Percentiles rank a stretch among this genome's conserved stretches.
These are phyloP conservation scores for Fusarium azukiicola DNA, from an alignment of 2,329 filamentous ascomycete species.

Conservation along the genomic window DNA sequence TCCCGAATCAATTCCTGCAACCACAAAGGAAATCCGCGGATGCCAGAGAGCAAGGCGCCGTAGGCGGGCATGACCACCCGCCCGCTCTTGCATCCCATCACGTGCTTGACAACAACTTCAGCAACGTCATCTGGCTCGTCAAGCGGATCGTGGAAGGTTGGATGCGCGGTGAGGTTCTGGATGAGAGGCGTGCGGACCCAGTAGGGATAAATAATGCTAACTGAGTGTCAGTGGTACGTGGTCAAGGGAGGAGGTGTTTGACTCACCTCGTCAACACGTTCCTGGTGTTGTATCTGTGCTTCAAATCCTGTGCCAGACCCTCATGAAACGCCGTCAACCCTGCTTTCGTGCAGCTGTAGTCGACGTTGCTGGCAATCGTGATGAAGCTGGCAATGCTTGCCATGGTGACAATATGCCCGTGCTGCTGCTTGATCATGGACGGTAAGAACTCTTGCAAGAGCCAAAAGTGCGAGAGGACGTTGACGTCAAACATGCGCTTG, in stretches of 20 bases:
- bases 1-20: slow-evolving; percentile 43
- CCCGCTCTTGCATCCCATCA: slow-evolving; percentile 64
- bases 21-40: slow-evolving; percentile 43
- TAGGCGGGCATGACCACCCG: slow-evolving; percentile 65
- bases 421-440: slow-evolving; percentile 76
- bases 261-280: slow-evolving; percentile 76
- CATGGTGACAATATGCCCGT: slow-evolving; percentile 86
- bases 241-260: background rate
- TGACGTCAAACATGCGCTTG: slow-evolving; percentile 73
- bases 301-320: slow-evolving; percentile 75
- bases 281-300: slow-evolving; percentile 76
- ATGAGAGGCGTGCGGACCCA: slow-evolving; percentile 47
- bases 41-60: slow-evolving; percentile 12
- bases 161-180: slow-evolving; percentile 39
- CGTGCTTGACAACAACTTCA: slow-evolving; percentile 64
- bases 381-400: slow-evolving; percentile 80
- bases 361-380: slow-evolving; percentile 78
- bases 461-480: slow-evolving; percentile 81
- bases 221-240: background rate
- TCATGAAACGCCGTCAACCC: slow-evolving; percentile 83
- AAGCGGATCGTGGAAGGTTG: slow-evolving; percentile 44
- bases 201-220: slow-evolving; percentile 72
- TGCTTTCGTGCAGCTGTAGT: slow-evolving; percentile 82
- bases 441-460: slow-evolving; percentile 82
- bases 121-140: slow-evolving; percentile 59